These are phyloP conservation scores for Microcos paniculata DNA, from an alignment of 345 rosid genomes.

Conservation along the genomic window DNA sequence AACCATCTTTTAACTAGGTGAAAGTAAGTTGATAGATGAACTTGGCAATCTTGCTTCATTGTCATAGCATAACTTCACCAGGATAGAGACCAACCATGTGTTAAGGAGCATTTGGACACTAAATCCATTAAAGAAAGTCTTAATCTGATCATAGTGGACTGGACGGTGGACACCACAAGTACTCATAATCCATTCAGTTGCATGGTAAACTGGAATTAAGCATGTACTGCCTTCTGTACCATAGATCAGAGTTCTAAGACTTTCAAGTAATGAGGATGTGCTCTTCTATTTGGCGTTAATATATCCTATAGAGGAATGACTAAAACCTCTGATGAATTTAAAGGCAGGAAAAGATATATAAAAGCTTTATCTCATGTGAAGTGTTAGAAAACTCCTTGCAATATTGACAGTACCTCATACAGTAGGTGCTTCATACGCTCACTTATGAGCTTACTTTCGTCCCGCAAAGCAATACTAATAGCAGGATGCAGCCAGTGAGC, in stretches of 20 bases:
- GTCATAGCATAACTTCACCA: background rate
- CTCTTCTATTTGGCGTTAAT: background rate
- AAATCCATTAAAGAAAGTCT: background rate
- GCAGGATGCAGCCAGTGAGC: constrained; percentile 68
- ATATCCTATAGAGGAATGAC: background rate
- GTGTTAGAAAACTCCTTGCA: background rate
- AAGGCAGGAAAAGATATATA: background rate
- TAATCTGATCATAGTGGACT: background rate
- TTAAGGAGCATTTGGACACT: background rate
- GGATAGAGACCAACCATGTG: background rate
- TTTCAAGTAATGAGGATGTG: background rate
- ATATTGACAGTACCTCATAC: constrained; percentile 47
- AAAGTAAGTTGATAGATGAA: background rate
- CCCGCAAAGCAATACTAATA: constrained; percentile 44
- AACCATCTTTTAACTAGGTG: background rate
- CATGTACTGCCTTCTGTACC: background rate
- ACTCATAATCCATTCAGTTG: background rate
- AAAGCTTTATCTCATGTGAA: background rate
- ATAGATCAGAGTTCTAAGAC: background rate
- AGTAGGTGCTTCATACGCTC: constrained; percentile 66
- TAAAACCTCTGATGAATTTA: background rate
- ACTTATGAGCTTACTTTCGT: constrained; percentile 58
- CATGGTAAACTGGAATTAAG: background rate
- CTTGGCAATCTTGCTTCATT: background rate
- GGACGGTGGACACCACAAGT: background rate